Conservation (phyloP, 306 rosid genomes). For the Rosa rugosa region DNA sequence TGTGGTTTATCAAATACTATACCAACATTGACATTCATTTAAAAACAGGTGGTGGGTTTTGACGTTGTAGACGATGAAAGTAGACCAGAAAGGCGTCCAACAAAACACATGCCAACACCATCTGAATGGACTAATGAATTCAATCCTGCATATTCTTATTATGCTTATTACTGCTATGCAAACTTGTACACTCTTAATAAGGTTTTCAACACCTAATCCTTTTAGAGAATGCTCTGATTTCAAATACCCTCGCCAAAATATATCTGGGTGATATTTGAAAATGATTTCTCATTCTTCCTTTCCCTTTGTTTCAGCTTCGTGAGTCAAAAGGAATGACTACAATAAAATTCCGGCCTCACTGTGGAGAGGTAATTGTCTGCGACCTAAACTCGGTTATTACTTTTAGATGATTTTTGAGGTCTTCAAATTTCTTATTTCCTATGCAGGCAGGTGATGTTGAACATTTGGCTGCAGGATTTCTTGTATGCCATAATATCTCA, state of each 20-base stretch:
- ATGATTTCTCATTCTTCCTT: neutral
- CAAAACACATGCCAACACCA: constrained; percentile 91
- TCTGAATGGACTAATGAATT: constrained; percentile 81
- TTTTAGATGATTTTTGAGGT: constrained; percentile 20
- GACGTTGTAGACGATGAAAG: constrained; percentile 90
- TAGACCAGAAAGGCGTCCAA: constrained; percentile 89
- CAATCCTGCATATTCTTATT: constrained; percentile 85
- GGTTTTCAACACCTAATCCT: constrained; percentile 34
- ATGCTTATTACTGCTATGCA: constrained; percentile 73
- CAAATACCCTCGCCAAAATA: neutral
- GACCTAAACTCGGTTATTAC: constrained; percentile 7
- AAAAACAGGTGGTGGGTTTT: constrained; percentile 75
- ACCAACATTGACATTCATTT: constrained; percentile 5
- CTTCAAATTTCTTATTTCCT: constrained; percentile 15
- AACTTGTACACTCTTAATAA: constrained; percentile 78
- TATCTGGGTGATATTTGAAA: neutral
- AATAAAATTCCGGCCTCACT: constrained; percentile 78
- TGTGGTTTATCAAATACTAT: neutral
- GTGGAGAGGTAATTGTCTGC: constrained; percentile 73
- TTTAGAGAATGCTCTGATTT: neutral
- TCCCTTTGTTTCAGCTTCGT: constrained; percentile 62
- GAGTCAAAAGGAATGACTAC: constrained; percentile 60
- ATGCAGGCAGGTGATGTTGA: constrained; percentile 84
- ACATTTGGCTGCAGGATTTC: constrained; percentile 84
- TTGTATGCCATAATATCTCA: constrained; percentile 75